Evolutionary conservation across 495 filamentous ascomycete genomes (phyloP), one percentile per base, ranked within the genome.

Genomic region (Hypoxylon perforatum): DNA sequence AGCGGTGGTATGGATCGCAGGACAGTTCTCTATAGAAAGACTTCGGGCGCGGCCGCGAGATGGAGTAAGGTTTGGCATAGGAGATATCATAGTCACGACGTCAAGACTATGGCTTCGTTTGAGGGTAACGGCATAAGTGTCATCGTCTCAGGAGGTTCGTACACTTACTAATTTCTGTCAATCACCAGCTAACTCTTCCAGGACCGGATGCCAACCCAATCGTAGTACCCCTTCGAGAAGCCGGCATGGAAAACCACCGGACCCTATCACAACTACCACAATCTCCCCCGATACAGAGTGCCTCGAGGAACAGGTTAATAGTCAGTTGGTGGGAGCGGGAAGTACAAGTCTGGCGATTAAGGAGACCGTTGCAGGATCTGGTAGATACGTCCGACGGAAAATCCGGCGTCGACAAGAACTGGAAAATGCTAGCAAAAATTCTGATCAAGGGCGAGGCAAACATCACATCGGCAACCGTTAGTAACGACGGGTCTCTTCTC

Each of bases 291-390:
- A 69, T 97, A 7, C 80, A 85, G 23, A 92, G 91, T 51, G 87
- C 93, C 11, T 84, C 88, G 2, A 86, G 84, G 17, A 85, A 85
- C 28, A 84, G 94, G 35, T 75, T 96, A 15, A 78, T 99, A 10
- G 86, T 94, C 78, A 93, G 91, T 70, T 98, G 92, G 90, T 99
- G 95, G 95, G 91, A 94, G 53, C 84, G 89, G 63, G 91, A 97
- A 69, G 79, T 97, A 21, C 87, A 87, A 60, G 86, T 99, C 61
- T 99, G 93, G 93, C 86, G 87, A 42, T 71, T 93, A 12, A 81
- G 45, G 73, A 74, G 76, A 73, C 75, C 84, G 45, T 75, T 83
- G 48, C 75, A 78, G 12, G 76, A 82, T 38, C 74, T 84, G 25
- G 77, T 84, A 64, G 80, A 76, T 14, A 70, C 57, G 49, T 67